Base-by-base conservation (phyloP, 768 basidiomycete genomes). In the Leucocoprinus sp. region DNA sequence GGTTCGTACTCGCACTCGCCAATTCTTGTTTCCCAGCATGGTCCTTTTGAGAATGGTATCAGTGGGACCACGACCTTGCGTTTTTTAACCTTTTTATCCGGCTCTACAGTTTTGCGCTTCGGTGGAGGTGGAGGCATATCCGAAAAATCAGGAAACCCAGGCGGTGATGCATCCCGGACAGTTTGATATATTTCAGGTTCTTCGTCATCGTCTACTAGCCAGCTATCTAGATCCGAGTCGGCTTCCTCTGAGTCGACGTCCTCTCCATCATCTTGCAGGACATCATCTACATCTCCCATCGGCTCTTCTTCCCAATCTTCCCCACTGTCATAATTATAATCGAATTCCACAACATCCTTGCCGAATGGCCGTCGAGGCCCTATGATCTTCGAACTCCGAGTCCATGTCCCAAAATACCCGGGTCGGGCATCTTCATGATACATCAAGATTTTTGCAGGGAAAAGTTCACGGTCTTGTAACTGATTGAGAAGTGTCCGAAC, bases 301-400 rank as follows among this genome's bases (percentile, higher is more conserved):
- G 81, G 80, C 58, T 93, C 92, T 47, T 85, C 87, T 51, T 91
- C 90, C 96, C 96, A 98, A 54, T 98, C 96, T 54, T 83, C 91
- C 11, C 90, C 95, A 42, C 89, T 93, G 65, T 99, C 93, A 57
- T 93, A 90, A 4, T 76, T 75, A 60, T 98, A 99, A 63, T 98
- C 92, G 43, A 88, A 73, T 9, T 76, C 72, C 1, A 83, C 66
- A 8, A 77, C 69, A 55, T 99, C 96, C 52, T 77, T 76, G 2
- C 74, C 79, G 50, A 95, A 84, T 1, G 96, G 93, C 14, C 74
- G 77, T 12, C 96, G 80, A 1, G 93, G 83, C 0, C 91, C 84
- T 49, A 98, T 79, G 26, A 78, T 63, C 14, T 70, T 70, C 11
- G 92, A 93, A 49, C 70, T 78, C 43, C 84, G 82, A 6, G 92